These are phyloP conservation scores for Fusarium fracticaudum DNA, from an alignment of 2,329 filamentous ascomycete species.

Conservation along the genomic window DNA sequence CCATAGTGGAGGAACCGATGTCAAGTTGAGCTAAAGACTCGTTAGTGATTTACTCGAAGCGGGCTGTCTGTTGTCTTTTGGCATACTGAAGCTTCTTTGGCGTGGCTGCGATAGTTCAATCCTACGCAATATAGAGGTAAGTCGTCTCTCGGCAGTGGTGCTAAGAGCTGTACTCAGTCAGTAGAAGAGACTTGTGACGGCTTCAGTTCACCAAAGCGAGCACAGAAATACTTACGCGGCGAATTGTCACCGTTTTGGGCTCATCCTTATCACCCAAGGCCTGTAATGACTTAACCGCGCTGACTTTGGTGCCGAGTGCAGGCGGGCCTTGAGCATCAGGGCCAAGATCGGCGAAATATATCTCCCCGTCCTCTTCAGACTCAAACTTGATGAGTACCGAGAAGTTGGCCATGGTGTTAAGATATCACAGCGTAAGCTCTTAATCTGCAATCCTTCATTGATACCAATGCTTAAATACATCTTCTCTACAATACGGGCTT, in stretches of 20 bases:
- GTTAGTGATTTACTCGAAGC: background rate
- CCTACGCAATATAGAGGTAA: background rate
- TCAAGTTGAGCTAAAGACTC: background rate
- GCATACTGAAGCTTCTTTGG: background rate
- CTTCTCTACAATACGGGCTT: background rate
- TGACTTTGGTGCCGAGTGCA: background rate
- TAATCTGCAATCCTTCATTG: rapidly evolving
- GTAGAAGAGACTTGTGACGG: background rate
- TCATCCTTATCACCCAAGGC: background rate
- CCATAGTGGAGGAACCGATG: background rate
- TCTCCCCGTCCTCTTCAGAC: background rate
- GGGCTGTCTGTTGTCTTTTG: rapidly evolving
- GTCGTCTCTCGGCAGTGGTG: background rate
- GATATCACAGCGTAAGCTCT: too few species aligned
- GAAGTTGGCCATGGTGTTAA: background rate
- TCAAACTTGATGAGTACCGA: background rate
- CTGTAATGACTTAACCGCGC: background rate
- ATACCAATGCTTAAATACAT: background rate
- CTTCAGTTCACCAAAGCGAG: background rate
- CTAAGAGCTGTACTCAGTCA: background rate
- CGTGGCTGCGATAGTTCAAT: background rate
- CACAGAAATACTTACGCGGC: background rate
- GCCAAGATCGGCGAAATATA: background rate
- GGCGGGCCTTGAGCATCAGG: background rate
- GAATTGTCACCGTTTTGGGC: background rate